Evolutionary conservation across 2,329 filamentous ascomycete genomes (phyloP).

Genomic region (Pseudogymnoascus verrucosus): DNA sequence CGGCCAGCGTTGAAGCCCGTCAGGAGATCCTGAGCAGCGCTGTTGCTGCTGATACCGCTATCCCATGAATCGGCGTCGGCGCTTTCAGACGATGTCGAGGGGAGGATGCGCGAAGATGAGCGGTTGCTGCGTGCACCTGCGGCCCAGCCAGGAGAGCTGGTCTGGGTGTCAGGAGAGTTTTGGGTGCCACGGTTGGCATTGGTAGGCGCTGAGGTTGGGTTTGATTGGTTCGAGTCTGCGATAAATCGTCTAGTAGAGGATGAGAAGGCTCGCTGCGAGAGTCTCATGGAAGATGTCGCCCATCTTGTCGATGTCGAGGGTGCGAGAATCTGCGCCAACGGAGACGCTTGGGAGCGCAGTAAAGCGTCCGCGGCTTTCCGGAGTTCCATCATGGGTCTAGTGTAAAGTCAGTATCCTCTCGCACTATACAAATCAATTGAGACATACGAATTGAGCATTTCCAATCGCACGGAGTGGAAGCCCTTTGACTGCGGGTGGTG

Average conservation of each 20-base stretch:
- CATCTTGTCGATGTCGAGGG: constrained; percentile 20
- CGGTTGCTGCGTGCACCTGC: not conserved
- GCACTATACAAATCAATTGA: not conserved
- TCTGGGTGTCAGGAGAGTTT: not conserved
- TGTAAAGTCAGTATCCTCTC: not conserved
- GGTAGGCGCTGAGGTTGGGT: not conserved
- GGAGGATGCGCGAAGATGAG: not conserved
- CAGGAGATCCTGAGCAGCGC: not conserved
- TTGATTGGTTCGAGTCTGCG: not conserved
- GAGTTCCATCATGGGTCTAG: constrained; percentile 26
- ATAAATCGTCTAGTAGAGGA: not conserved
- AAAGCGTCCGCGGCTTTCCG: constrained; percentile 26
- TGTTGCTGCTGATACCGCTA: constrained; percentile 3
- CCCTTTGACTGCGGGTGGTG: constrained; percentile 5
- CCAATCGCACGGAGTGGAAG: constrained; percentile 2
- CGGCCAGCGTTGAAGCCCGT: constrained; percentile 6
- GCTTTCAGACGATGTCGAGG: not conserved
- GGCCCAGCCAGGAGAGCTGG: not conserved
- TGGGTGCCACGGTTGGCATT: constrained; percentile 3
- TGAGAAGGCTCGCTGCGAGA: constrained; percentile 8
- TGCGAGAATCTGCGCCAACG: constrained; percentile 22
- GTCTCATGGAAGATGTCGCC: not conserved
- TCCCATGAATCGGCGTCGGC: not conserved
- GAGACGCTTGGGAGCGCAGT: constrained; percentile 23
- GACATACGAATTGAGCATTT: constrained; percentile 9